Conservation (phyloP, 352 stramenopile genomes). For the Pelagophyceae sp. region DNA sequence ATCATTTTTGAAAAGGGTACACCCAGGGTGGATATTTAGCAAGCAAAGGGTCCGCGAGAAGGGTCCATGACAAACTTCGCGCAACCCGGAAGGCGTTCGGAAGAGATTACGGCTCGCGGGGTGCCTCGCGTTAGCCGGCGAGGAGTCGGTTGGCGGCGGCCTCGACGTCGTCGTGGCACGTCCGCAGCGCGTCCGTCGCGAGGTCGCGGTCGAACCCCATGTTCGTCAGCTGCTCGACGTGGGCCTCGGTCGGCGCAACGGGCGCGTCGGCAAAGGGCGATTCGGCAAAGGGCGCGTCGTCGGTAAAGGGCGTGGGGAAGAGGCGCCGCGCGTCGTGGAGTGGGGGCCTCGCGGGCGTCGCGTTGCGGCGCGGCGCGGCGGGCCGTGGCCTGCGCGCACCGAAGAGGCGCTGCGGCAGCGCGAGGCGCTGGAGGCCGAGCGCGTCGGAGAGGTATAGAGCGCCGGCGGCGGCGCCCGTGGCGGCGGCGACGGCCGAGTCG, state of each 20-base stretch:
- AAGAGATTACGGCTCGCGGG: no score
- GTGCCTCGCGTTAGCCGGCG: slow-evolving; percentile 18
- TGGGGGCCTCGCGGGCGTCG: background rate
- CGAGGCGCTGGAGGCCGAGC: background rate
- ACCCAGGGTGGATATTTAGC: no score
- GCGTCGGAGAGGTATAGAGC: background rate
- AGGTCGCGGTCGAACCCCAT: slow-evolving; percentile 47
- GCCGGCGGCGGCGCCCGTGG: background rate
- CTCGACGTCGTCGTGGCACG: slow-evolving; percentile 43
- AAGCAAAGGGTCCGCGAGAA: no score
- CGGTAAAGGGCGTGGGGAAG: background rate
- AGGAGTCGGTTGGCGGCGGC: slow-evolving; percentile 42
- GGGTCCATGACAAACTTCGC: no score
- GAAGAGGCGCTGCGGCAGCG: background rate
- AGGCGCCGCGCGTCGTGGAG: background rate
- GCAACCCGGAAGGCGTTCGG: no score
- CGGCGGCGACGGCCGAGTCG: background rate
- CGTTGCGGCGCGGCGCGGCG: background rate
- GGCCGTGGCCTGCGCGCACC: background rate
- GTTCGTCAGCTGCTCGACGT: slow-evolving; percentile 32
- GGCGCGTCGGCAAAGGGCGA: background rate
- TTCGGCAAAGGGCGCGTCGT: background rate
- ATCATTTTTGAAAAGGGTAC: no score
- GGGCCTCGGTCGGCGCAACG: slow-evolving; percentile 31
- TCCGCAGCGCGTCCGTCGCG: slow-evolving; percentile 35